Evolutionary conservation across 2,329 filamentous ascomycete genomes (phyloP).

Genomic region (Aspergillus pseudoglaucus): DNA sequence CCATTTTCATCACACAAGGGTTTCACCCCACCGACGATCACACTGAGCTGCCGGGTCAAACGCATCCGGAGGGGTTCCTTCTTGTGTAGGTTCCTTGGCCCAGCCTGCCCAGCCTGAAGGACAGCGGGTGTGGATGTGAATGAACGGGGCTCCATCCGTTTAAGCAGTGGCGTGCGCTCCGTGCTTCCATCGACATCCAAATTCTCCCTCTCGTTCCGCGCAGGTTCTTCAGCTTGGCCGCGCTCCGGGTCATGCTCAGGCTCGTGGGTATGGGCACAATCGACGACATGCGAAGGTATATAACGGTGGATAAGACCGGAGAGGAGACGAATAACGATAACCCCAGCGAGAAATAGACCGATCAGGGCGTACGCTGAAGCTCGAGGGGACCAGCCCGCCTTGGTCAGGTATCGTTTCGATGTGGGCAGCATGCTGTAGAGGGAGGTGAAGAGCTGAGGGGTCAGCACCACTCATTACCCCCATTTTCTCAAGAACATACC

Average conservation of each 20-base stretch:
- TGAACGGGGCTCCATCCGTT: slow-evolving; percentile 4
- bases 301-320: slow-evolving; percentile 41
- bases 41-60: slow-evolving; percentile 38
- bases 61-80: slow-evolving; percentile 29
- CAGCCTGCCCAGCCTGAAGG: neutral
- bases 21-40: slow-evolving; percentile 46
- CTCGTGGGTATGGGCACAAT: slow-evolving; percentile 42
- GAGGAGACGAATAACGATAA: slow-evolving; percentile 40
- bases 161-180: slow-evolving; percentile 28
- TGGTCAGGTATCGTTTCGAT: slow-evolving; percentile 67
- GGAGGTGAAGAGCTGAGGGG: slow-evolving; percentile 72
- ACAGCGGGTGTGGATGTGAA: slow-evolving; percentile 19
- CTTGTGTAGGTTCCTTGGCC: slow-evolving; percentile 11
- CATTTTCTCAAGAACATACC: slow-evolving; percentile 46
- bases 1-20: slow-evolving; percentile 51
- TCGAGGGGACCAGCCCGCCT: slow-evolving; percentile 61
- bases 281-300: slow-evolving; percentile 46
- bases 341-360: slow-evolving; percentile 42
- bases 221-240: slow-evolving; percentile 21
- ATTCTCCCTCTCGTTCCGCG: neutral
- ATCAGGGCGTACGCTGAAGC: slow-evolving; percentile 51
- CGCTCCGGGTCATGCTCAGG: slow-evolving; percentile 26
- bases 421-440: slow-evolving; percentile 90
- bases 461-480: neutral
- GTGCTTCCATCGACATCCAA: slow-evolving; percentile 10